Evolutionary conservation across 306 rosid species (phyloP).

Genomic region (Lathyrus aphaca): DNA sequence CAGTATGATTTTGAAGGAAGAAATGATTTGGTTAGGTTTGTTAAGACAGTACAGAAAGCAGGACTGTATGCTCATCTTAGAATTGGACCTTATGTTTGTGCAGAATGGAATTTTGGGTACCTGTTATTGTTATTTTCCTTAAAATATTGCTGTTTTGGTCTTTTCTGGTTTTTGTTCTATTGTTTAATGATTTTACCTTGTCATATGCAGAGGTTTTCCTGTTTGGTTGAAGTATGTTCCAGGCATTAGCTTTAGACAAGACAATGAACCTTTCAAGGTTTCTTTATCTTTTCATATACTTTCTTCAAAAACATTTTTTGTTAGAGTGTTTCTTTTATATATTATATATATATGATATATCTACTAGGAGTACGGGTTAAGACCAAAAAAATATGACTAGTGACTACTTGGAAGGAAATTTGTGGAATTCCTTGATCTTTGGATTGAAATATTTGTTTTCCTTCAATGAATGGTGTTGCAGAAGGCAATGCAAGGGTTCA

Average conservation of each 20-base stretch:
- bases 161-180: neutral
- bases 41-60: constrained; percentile 85
- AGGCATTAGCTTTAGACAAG: constrained; percentile 97
- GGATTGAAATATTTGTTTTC: constrained; percentile 14
- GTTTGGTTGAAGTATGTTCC: constrained; percentile 99
- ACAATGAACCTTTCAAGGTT: constrained; percentile 98
- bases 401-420: neutral
- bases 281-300: constrained; percentile 12
- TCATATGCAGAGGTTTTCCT: constrained; percentile 86
- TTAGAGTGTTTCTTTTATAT: neutral
- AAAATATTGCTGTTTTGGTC: constrained; percentile 24
- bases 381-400: neutral
- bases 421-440: constrained; percentile 16
- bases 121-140: neutral
- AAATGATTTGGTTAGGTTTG: constrained; percentile 83
- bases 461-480: constrained; percentile 50
- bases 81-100: constrained; percentile 99
- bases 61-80: constrained; percentile 93
- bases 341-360: neutral
- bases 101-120: constrained; percentile 99
- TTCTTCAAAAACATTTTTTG: constrained; percentile 1
- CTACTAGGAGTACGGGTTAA: neutral
- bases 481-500: constrained; percentile 96
- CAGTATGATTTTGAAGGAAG: constrained; percentile 97
- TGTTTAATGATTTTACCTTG: constrained; percentile 14